These are phyloP conservation scores for Nicotiana tabacum DNA, from an alignment of 257 asterid species.

Conservation along the genomic window DNA sequence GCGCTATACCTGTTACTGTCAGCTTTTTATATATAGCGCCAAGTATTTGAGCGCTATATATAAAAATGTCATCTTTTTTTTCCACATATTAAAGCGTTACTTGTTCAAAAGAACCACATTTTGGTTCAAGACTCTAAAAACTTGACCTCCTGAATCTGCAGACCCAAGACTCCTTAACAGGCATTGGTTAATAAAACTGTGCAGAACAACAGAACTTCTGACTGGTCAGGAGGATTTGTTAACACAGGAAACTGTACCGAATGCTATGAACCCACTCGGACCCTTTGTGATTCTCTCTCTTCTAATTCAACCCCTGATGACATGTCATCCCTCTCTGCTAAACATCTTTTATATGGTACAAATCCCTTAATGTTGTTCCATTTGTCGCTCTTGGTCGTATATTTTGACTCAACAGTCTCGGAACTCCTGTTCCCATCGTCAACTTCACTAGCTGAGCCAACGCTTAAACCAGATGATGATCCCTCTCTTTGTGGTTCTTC, in stretches of 20 bases:
- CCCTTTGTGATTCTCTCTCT: constrained; percentile 39
- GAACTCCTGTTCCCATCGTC: constrained; percentile 13
- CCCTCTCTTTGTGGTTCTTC: constrained; percentile 25
- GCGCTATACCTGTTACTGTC: no score
- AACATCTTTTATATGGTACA: constrained; percentile 63
- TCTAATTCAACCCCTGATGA: constrained; percentile 39
- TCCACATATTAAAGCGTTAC: no score
- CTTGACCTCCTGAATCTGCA: neutral
- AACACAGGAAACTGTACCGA: neutral
- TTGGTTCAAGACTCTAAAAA: neutral
- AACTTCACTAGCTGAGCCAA: constrained; percentile 8
- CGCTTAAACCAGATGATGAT: constrained; percentile 21
- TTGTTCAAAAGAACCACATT: no score
- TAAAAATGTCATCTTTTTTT: no score
- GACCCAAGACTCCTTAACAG: neutral
- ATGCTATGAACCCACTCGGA: constrained; percentile 58
- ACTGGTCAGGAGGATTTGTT: neutral
- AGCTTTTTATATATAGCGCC: no score
- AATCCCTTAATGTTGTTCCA: constrained; percentile 42
- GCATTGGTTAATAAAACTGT: neutral
- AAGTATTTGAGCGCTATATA: no score
- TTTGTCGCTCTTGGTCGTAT: neutral
- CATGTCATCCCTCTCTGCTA: constrained; percentile 46
- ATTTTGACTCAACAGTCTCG: constrained; percentile 25
- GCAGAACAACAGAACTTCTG: neutral